phyloP scores from a whole-genome alignment of 2,329 filamentous ascomycete genomes.

The Gaeumannomyces tritici region DNA sequence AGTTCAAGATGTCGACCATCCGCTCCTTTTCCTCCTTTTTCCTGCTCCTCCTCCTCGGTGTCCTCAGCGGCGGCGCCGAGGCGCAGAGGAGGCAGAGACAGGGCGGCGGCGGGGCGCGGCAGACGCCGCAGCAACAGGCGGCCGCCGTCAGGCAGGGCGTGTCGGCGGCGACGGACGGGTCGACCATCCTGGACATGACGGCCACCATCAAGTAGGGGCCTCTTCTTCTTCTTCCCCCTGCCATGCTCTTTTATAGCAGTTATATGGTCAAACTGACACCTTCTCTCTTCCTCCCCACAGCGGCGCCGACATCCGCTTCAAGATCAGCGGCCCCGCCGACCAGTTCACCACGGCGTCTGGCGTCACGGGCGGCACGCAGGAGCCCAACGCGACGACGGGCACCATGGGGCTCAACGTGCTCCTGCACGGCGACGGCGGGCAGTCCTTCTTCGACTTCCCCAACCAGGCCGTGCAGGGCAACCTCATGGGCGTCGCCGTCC shows the following conservation, averaged over 20 bases:
- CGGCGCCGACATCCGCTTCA: conserved; percentile 44
- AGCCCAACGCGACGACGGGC: conserved; percentile 19
- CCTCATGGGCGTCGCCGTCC: conserved; percentile 41
- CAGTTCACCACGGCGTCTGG: conserved; percentile 40
- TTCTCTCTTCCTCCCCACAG: conserved; percentile 15
- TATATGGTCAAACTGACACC: neutral
- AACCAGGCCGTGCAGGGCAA: conserved; percentile 41
- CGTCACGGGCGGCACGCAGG: conserved; percentile 32
- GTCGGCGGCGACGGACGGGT: conserved; percentile 39
- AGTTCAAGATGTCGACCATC: conserved; percentile 14
- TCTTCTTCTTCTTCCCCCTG: conserved; percentile 6
- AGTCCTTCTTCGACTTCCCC: conserved; percentile 48
- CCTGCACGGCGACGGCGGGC: conserved; percentile 49
- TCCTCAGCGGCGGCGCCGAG: conserved; percentile 7
- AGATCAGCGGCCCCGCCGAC: conserved; percentile 42
- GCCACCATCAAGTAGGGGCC: conserved; percentile 46
- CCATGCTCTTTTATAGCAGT: no score
- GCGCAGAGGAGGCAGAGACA: conserved; percentile 1
- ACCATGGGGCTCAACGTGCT: conserved; percentile 44
- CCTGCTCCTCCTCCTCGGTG: conserved; percentile 7
- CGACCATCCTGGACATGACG: conserved; percentile 44
- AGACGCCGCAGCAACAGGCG: conserved; percentile 19
- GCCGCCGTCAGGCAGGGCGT: conserved; percentile 23
- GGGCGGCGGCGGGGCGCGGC: conserved; percentile 1
- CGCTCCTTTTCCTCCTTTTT: conserved; percentile 5